Evolutionary conservation across 2,329 filamentous ascomycete species (phyloP).

Genomic region (Botrytis medusae): DNA sequence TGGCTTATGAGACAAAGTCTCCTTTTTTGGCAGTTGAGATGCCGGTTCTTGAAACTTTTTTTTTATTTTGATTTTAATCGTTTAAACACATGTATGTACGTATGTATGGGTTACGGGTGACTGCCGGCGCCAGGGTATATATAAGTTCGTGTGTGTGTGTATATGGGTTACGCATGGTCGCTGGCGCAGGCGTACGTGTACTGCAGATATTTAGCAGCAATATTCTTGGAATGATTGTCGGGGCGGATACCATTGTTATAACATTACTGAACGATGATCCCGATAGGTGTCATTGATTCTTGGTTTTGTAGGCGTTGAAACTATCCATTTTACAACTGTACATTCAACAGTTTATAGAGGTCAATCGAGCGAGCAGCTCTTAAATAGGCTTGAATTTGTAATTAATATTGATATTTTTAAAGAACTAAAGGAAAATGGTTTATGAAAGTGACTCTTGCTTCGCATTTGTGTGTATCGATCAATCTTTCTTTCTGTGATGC

Average conservation of each 20-base stretch:
- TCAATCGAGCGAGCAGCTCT: neutral
- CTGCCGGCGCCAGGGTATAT: constrained; percentile 7
- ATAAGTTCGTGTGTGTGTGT: neutral
- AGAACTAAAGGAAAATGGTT: neutral
- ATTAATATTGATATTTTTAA: constrained; percentile 3
- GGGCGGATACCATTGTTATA: constrained; percentile 15
- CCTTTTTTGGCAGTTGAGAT: neutral
- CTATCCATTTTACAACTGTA: neutral
- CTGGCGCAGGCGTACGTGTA: constrained; percentile 6
- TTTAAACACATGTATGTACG: constrained; percentile 14
- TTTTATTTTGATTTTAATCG: constrained; percentile 2
- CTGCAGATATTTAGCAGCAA: constrained; percentile 6
- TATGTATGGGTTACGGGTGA: constrained; percentile 15
- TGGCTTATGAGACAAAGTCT: neutral
- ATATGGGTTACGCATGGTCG: constrained; percentile 8
- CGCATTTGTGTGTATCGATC: neutral
- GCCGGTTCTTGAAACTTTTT: neutral
- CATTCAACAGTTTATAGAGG: neutral
- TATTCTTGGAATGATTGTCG: constrained; percentile 3
- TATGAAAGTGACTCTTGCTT: neutral
- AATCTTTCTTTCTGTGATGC: neutral
- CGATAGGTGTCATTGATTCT: neutral
- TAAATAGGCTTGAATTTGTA: neutral
- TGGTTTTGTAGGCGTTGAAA: constrained; percentile 6
- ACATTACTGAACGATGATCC: constrained; percentile 3